Conservation (phyloP, 2,329 filamentous ascomycete genomes). For the Fonsecaea monophora region DNA sequence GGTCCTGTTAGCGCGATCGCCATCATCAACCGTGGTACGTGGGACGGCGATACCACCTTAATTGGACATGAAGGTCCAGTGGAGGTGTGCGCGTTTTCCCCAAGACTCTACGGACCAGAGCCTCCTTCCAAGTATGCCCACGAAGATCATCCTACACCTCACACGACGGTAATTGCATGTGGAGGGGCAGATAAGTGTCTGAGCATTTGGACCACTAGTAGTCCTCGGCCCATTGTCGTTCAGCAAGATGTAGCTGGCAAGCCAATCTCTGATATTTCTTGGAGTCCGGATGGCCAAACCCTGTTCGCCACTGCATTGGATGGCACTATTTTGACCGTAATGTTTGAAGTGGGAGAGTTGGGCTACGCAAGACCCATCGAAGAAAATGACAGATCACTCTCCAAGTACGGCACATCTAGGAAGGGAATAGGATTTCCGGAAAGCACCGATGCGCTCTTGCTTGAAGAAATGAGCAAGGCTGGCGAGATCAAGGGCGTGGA, state of each 20-base stretch:
- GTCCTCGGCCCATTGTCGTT: constrained; percentile 86
- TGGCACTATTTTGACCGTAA: constrained; percentile 80
- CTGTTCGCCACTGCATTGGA: constrained; percentile 88
- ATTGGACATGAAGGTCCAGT: constrained; percentile 97
- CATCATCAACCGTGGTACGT: constrained; percentile 87
- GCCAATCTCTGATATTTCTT: constrained; percentile 90
- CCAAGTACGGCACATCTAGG: constrained; percentile 88
- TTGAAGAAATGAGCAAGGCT: constrained; percentile 91
- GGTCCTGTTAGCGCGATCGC: constrained; percentile 96
- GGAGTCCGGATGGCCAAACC: constrained; percentile 89
- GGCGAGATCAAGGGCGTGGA: constrained; percentile 89
- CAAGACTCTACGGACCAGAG: constrained; percentile 81
- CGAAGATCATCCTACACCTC: constrained; percentile 54
- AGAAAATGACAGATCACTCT: constrained; percentile 90
- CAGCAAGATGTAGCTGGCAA: constrained; percentile 87
- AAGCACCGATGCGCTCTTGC: constrained; percentile 82
- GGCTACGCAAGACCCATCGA: constrained; percentile 85
- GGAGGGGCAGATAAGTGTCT: constrained; percentile 96
- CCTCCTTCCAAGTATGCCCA: constrained; percentile 61
- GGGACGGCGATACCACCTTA: constrained; percentile 96
- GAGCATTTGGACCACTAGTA: constrained; percentile 97
- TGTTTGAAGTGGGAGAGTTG: constrained; percentile 85
- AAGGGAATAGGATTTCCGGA: constrained; percentile 91
- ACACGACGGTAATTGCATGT: constrained; percentile 93
- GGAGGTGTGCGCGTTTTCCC: constrained; percentile 96